phyloP scores from a whole-genome alignment of 2,329 filamentous ascomycete genomes.

The Annulohypoxylon truncatum region DNA sequence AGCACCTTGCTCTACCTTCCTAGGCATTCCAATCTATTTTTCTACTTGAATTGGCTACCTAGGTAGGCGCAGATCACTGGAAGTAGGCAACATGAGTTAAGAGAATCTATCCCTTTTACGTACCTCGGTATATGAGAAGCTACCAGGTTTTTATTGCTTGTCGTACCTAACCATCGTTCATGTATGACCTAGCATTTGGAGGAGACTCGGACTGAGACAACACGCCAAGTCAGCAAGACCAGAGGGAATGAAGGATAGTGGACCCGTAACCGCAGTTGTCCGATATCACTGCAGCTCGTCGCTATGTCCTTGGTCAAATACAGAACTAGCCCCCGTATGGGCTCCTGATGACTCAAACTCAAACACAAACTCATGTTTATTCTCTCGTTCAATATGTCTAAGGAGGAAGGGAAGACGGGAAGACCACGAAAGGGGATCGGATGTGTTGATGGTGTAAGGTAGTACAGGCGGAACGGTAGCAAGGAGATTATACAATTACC shows the following conservation, averaged over 20 bases:
- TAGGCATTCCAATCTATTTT: neutral
- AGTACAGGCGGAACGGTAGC: conserved; percentile 38
- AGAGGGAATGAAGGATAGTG: neutral
- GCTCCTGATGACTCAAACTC: neutral
- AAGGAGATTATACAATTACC: conserved; percentile 2
- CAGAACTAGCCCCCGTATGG: neutral
- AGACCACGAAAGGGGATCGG: conserved; percentile 51
- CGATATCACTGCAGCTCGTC: conserved; percentile 4
- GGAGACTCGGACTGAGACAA: conserved; percentile 16
- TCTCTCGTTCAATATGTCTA: neutral
- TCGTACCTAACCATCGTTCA: neutral
- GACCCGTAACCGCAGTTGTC: neutral
- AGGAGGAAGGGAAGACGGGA: conserved; percentile 31
- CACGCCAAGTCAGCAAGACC: neutral
- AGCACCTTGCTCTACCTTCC: neutral
- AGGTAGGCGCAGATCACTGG: neutral
- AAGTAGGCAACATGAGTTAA: neutral
- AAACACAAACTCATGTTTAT: neutral
- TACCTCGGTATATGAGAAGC: neutral
- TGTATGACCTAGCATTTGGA: neutral
- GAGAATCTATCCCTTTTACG: neutral
- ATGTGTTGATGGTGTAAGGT: conserved; percentile 50
- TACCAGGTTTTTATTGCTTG: neutral
- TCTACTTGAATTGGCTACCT: neutral
- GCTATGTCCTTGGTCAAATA: neutral